Percentiles rank a stretch among this genome's conserved stretches.
Evolutionary conservation across 805 yeast species (phyloP).

Genomic region (Candida sonorensis): DNA sequence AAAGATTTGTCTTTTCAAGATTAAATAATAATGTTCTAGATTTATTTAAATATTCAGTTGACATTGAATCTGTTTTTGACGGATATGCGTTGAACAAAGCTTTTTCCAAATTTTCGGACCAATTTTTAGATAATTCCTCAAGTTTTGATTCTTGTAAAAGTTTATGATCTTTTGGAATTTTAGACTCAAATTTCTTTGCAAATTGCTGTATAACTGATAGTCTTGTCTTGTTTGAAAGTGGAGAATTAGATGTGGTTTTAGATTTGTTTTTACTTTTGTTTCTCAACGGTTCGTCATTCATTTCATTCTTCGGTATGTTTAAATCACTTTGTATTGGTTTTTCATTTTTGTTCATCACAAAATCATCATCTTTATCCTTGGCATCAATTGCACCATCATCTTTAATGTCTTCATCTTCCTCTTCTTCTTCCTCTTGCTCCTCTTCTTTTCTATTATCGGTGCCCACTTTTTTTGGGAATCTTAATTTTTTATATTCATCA

Average conservation of each 20-base stretch:
- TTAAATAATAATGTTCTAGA: slow-evolving; percentile 61
- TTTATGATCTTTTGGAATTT: slow-evolving; percentile 31
- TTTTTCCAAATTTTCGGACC: slow-evolving; percentile 48
- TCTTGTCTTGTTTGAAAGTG: slow-evolving; percentile 30
- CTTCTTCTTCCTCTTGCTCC: slow-evolving; percentile 11
- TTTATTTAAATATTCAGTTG: slow-evolving; percentile 52
- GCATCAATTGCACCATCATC: slow-evolving; percentile 8
- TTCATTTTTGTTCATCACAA: slow-evolving; percentile 6
- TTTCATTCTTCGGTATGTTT: too few species aligned
- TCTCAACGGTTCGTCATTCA: too few species aligned
- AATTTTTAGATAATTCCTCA: slow-evolving; percentile 32
- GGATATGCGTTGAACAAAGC: slow-evolving; percentile 33
- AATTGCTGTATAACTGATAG: slow-evolving; percentile 48
- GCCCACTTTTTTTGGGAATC: slow-evolving; percentile 7
- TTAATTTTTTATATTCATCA: slow-evolving; percentile 18
- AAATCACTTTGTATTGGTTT: too few species aligned
- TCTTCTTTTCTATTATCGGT: slow-evolving; percentile 12
- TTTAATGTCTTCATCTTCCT: slow-evolving; percentile 10
- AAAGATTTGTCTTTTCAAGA: slow-evolving; percentile 50
- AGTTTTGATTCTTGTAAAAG: slow-evolving; percentile 12
- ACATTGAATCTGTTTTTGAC: slow-evolving; percentile 9
- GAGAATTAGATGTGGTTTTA: slow-evolving; percentile 5
- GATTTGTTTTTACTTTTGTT: slow-evolving; percentile 5
- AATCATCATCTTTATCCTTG: slow-evolving; percentile 6
- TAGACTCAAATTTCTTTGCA: slow-evolving; percentile 33